phyloP scores from a whole-genome alignment of 1,284 basidiomycete species.

The Exobasidium rhododendri region DNA sequence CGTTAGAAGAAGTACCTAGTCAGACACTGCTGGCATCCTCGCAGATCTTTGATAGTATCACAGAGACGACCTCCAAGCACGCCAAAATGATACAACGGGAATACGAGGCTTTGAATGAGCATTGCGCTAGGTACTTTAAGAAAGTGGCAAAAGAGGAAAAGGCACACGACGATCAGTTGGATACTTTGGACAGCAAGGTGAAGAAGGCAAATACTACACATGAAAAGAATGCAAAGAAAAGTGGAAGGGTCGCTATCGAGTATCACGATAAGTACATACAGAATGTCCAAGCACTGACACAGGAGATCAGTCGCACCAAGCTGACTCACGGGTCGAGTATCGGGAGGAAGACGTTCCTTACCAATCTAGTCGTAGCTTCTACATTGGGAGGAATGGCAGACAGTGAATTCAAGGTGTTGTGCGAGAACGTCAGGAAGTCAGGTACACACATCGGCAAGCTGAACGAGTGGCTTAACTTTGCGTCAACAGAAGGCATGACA shows the following conservation, averaged over 20 bases:
- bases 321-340: constrained; percentile 32
- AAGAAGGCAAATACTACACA: constrained; percentile 50
- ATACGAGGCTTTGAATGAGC: constrained; percentile 51
- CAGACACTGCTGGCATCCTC: constrained; percentile 37
- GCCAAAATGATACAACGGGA: constrained; percentile 47
- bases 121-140: constrained; percentile 50
- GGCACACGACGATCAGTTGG: constrained; percentile 44
- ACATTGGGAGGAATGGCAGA: constrained; percentile 47
- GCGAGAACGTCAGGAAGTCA: constrained; percentile 41
- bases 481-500: constrained; percentile 41
- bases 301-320: constrained; percentile 44
- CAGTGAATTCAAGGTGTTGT: constrained; percentile 42
- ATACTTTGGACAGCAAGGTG: constrained; percentile 46
- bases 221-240: constrained; percentile 46
- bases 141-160: constrained; percentile 52
- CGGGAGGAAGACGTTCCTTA: constrained; percentile 37
- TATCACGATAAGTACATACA: constrained; percentile 51
- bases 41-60: constrained; percentile 39
- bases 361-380: constrained; percentile 33
- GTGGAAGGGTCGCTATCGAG: constrained; percentile 29
- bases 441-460: constrained; percentile 41
- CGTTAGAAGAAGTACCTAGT: constrained; percentile 34
- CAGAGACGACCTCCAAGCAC: constrained; percentile 41
- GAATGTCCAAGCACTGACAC: constrained; percentile 35
- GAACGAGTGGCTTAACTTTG: constrained; percentile 43